These are phyloP conservation scores for Fusarium graminum DNA, from an alignment of 2,329 filamentous ascomycete species.

Conservation along the genomic window DNA sequence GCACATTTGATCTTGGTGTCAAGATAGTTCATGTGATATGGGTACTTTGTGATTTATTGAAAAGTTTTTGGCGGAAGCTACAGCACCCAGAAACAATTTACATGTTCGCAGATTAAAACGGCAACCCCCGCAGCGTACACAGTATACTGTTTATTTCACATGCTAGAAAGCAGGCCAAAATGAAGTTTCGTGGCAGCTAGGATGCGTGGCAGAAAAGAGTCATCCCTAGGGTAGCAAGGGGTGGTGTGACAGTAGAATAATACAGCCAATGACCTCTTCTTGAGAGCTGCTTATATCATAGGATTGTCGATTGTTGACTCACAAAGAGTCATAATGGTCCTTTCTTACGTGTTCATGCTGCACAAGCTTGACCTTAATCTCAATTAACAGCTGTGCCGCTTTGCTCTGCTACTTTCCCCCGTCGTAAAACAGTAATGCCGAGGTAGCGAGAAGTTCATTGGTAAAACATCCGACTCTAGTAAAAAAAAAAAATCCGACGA, in stretches of 20 bases:
- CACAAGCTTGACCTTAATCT: slow-evolving; percentile 30
- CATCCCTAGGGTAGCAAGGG: slow-evolving; percentile 34
- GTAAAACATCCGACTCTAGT: slow-evolving; percentile 18
- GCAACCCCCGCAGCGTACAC: not conserved
- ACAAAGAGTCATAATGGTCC: slow-evolving; percentile 29
- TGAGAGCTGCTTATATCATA: slow-evolving; percentile 34
- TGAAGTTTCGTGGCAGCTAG: slow-evolving; percentile 38
- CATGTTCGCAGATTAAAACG: not conserved
- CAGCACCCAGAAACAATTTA: not conserved
- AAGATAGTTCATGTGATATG: not conserved
- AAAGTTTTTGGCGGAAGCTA: not conserved
- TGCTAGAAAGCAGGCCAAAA: slow-evolving; percentile 22
- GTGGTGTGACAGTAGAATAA: slow-evolving; percentile 35
- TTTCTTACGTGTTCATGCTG: slow-evolving; percentile 34
- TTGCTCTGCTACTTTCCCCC: slow-evolving; percentile 1
- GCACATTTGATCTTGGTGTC: not conserved
- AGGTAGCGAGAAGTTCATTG: slow-evolving; percentile 33
- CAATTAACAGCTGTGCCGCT: slow-evolving; percentile 18
- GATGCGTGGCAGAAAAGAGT: slow-evolving; percentile 43
- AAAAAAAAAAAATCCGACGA: slow-evolving; percentile 31
- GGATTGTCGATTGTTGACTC: slow-evolving; percentile 37
- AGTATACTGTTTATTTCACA: slow-evolving; percentile 13
- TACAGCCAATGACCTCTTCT: slow-evolving; percentile 30
- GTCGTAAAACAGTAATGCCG: slow-evolving; percentile 38
- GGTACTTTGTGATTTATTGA: too few relatives aligned